Evolutionary conservation across 2,329 filamentous ascomycete species (phyloP).

Genomic region (Fusarium anthophilum): DNA sequence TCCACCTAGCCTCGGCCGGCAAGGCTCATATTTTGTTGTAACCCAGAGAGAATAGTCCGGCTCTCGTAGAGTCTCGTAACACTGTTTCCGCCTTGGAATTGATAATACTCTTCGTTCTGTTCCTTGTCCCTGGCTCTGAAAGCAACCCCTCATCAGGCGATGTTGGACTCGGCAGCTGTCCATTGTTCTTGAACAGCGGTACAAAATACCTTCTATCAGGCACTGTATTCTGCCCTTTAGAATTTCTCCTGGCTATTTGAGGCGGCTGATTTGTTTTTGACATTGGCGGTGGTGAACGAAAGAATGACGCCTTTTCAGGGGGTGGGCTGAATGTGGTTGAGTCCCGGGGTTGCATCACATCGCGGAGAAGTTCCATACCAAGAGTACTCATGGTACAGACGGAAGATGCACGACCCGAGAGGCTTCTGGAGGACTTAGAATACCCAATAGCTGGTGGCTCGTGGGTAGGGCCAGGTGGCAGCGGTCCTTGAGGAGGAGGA

Average conservation of each 20-base stretch:
- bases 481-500: neutral
- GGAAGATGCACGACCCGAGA: conserved; percentile 2
- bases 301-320: neutral
- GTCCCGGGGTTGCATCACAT: conserved; percentile 31
- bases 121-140: neutral
- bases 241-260: neutral
- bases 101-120: neutral
- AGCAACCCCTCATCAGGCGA: conserved; percentile 8
- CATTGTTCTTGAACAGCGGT: conserved; percentile 25
- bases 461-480: neutral
- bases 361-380: conserved; percentile 29
- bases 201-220: conserved; percentile 34
- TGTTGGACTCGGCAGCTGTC: conserved; percentile 20
- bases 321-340: conserved; percentile 7
- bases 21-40: conserved; percentile 29
- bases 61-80: conserved; percentile 17
- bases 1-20: neutral
- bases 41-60: conserved; percentile 19
- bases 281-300: neutral
- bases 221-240: neutral
- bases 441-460: neutral
- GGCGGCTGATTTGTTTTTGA: neutral
- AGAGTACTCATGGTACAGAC: conserved; percentile 38
- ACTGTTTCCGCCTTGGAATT: conserved; percentile 9
- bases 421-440: neutral